Conservation (phyloP, 768 basidiomycete genomes). For the Rhodotorula graminis region DNA sequence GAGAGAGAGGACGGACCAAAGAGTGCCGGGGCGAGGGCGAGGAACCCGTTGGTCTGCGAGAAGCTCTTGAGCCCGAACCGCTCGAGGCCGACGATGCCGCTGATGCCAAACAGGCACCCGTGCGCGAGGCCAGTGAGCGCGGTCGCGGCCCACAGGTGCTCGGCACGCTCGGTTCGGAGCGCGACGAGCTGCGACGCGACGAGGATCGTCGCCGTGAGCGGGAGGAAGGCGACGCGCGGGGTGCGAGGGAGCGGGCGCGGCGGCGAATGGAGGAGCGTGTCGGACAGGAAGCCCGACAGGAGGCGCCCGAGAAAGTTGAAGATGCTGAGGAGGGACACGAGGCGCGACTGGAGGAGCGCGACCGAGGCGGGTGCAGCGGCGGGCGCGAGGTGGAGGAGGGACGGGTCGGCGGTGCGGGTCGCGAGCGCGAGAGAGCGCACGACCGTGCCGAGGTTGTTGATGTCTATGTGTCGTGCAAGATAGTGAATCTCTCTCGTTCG, state of each 20-base stretch:
- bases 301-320: constrained; percentile 34
- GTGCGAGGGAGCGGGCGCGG: background rate
- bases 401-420: background rate
- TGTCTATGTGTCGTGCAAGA: no score
- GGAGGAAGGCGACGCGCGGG: constrained; percentile 20
- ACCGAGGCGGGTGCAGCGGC: background rate
- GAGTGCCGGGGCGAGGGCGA: constrained; percentile 25
- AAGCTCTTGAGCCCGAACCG: constrained; percentile 28
- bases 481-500: no score
- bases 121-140: constrained; percentile 25
- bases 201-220: background rate
- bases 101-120: constrained; percentile 23
- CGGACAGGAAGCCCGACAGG: constrained; percentile 19
- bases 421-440: constrained; percentile 18
- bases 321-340: constrained; percentile 35
- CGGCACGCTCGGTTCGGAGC: background rate
- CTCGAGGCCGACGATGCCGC: constrained; percentile 27
- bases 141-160: constrained; percentile 8
- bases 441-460: constrained; percentile 38
- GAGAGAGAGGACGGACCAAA: constrained; percentile 5
- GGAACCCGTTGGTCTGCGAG: constrained; percentile 21
- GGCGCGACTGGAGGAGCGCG: constrained; percentile 18
- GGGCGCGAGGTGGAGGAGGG: background rate
- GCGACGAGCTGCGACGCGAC: constrained; percentile 4
- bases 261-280: constrained; percentile 17